Evolutionary conservation across 2,329 filamentous ascomycete species (phyloP), one percentile per base, ranked within the genome.

Genomic region (Microsporum ferrugineum): DNA sequence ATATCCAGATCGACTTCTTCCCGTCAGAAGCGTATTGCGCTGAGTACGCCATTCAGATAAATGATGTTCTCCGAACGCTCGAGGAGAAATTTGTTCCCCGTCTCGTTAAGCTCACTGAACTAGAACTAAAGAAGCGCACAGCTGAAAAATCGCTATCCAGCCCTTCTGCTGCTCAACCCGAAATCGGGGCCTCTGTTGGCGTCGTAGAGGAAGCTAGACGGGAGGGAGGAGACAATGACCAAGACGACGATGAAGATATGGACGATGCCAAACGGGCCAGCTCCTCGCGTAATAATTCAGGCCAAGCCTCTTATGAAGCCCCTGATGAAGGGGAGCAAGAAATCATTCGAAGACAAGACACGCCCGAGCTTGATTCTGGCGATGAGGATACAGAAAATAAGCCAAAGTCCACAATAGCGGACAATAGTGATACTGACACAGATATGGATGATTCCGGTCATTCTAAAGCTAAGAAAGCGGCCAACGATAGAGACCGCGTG

Each of bases 261-360:
- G 89, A 95, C 70, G 89, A 83, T 62, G 82, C 83, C 60, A 82
- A 80, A 63, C 78, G 83, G 59, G 78, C 78, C 83, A 57, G 91
- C 85, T 69, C 72, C 49, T 66, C 64, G 29, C 84, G 85, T 53
- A 94, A 95, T 71, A 86, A 88, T 45, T 79, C 82, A 59, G 88
- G 96, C 73, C 88, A 87, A 34, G 86, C 92, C 1, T 94, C 90
- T 12, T 97, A 96, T 67, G 92, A 90, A 43, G 89, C 87, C 38
- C 95, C 95, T 55, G 94, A 97, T 70, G 91, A 96, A 3, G 92
- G 92, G 2, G 94, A 97, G 69, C 83, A 95, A 68, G 84, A 89
- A 66, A 85, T 82, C 39, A 84, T 95, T 60, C 85, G 87, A 67
- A 78, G 79, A 59, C 80, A 82, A 61, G 81, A 87, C 69, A 79